Evolutionary conservation across 2,329 filamentous ascomycete genomes (phyloP).

Genomic region (Colletotrichum sojae): DNA sequence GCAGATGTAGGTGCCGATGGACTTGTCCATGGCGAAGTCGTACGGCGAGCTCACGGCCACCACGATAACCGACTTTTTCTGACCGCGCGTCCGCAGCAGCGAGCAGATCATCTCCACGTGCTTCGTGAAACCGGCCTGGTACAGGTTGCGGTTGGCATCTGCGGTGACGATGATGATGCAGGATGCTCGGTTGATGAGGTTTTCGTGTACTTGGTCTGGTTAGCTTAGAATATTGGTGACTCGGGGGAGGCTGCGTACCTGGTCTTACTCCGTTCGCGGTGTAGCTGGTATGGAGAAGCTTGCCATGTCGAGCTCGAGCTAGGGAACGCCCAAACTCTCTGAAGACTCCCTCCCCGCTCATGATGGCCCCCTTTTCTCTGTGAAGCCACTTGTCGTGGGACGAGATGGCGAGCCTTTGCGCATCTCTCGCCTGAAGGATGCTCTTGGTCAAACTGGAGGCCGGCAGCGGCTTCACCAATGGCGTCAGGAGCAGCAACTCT

Average conservation of each 20-base stretch:
- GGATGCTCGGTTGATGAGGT: constrained; percentile 88
- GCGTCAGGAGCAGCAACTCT: constrained; percentile 90
- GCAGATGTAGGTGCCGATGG: constrained; percentile 92
- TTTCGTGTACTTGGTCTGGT: constrained; percentile 79
- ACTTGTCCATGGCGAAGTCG: constrained; percentile 93
- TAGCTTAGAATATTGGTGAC: constrained; percentile 17
- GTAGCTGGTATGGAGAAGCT: constrained; percentile 93
- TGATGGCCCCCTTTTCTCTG: constrained; percentile 75
- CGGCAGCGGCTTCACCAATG: constrained; percentile 91
- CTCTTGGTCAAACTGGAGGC: constrained; percentile 87
- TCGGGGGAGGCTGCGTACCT: constrained; percentile 51
- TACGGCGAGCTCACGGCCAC: constrained; percentile 96
- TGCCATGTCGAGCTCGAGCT: constrained; percentile 87
- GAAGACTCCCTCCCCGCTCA: constrained; percentile 95
- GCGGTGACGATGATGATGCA: constrained; percentile 93
- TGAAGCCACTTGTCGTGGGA: constrained; percentile 70
- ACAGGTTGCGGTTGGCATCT: constrained; percentile 93
- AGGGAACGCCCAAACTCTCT: constrained; percentile 88
- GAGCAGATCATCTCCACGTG: constrained; percentile 97
- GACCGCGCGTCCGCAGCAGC: constrained; percentile 80
- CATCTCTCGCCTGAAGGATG: constrained; percentile 69
- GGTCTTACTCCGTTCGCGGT: constrained; percentile 93
- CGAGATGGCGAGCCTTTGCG: constrained; percentile 50
- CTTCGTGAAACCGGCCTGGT: constrained; percentile 95
- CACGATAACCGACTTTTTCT: constrained; percentile 91